Evolutionary conservation across 768 basidiomycete species (phyloP), one percentile per base, ranked within the genome.

Genomic region (Tylopilus felleus): DNA sequence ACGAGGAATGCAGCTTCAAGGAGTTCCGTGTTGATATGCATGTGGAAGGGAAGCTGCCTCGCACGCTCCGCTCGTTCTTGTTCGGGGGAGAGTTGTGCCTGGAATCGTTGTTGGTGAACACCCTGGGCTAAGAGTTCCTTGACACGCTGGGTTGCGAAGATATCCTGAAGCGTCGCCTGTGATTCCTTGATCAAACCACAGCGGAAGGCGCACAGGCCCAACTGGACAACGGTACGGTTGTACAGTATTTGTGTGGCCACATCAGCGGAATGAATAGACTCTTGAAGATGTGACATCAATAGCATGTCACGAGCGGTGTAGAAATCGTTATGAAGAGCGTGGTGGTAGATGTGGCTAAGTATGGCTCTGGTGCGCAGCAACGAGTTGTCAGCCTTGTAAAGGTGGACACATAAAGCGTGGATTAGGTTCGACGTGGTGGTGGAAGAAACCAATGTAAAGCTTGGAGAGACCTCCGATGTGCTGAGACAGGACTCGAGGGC

Each of bases 11-110:
- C 97, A 19, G 95, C 95, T 72, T 98, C 97, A 51, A 98, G 77
- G 9, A 99, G 79, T 72, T 98, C 97, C 14, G 97, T 93, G 75
- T 98, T 99, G 74, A 98, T 94, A 73, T 99, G 97, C 89, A 98
- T 90, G 72, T 99, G 97, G 86, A 98, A 99, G 27, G 97, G 97
- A 22, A 99, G 80, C 63, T 98, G 93, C 31, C 97, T 83, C 60
- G 93, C 88, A 60, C 94, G 91, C 71, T 99, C 97, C 3, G 94
- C 86, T 67, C 94, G 90, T 71, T 99, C 97, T 73, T 99, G 97
- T 71, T 99, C 97, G 2, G 93, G 93, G 13, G 88, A 83, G 53
- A 95, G 75, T 9, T 83, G 81, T 42, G 71, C 70, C 61, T 91
- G 88, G 78, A 86, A 96, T 31, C 94, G 84, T 63, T 93, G 90